These are phyloP conservation scores for Pythium scleroteichum DNA, from an alignment of 352 stramenopile species.

Conservation along the genomic window DNA sequence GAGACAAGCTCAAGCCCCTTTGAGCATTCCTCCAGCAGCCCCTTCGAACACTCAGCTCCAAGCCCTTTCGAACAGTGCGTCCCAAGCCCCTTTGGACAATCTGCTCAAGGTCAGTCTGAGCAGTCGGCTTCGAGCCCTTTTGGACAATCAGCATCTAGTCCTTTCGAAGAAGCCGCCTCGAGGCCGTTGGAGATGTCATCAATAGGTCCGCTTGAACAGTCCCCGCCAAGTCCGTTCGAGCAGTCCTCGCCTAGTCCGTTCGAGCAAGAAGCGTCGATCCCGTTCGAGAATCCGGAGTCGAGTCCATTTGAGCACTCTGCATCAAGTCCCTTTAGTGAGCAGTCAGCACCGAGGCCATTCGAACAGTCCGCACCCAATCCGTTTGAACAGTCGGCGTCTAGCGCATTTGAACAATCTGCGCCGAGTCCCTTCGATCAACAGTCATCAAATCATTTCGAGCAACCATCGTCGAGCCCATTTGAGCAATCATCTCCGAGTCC, in stretches of 20 bases:
- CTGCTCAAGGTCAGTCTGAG: too few relatives aligned
- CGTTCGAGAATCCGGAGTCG: not conserved
- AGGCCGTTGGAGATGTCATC: too few relatives aligned
- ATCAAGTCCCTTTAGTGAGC: too few relatives aligned
- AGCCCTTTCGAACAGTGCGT: constrained; percentile 2
- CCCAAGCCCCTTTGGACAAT: not conserved
- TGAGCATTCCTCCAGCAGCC: not conserved
- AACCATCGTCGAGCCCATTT: constrained; percentile 10
- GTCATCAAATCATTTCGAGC: not conserved
- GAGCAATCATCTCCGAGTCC: constrained; percentile 4
- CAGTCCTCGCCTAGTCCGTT: constrained; percentile 8
- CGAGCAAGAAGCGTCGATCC: not conserved
- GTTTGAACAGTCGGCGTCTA: constrained; percentile 4
- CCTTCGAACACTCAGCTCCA: constrained; percentile 1
- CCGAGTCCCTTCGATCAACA: constrained; percentile 1
- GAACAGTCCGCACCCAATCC: constrained; percentile 6
- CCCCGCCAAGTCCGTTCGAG: constrained; percentile 1
- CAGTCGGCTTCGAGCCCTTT: not conserved
- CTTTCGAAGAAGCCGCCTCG: too few relatives aligned
- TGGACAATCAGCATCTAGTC: not conserved
- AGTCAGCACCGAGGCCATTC: constrained; percentile 1
- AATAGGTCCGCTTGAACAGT: constrained; percentile 4
- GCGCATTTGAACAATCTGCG: constrained; percentile 1
- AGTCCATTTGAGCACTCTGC: constrained; percentile 9
- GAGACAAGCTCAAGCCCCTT: too few relatives aligned